phyloP scores from a whole-genome alignment of 331 rosid species.

The Telfairia occidentalis region DNA sequence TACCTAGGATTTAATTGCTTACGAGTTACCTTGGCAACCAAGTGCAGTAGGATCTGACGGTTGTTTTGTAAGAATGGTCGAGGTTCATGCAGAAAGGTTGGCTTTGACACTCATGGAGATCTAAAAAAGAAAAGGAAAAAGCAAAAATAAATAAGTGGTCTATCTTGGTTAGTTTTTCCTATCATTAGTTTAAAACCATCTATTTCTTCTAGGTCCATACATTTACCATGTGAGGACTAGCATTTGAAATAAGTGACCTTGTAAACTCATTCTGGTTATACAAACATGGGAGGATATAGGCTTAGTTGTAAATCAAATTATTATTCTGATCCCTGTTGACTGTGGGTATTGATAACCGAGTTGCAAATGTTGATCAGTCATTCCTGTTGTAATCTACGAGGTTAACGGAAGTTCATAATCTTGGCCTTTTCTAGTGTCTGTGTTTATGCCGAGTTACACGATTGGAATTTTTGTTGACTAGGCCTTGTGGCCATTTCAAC shows the following conservation, averaged over 20 bases:
- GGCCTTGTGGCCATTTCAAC: neutral
- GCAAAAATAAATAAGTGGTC: neutral
- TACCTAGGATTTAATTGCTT: no score
- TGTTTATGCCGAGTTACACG: neutral
- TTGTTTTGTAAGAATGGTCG: no score
- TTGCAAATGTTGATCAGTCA: neutral
- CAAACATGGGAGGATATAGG: neutral
- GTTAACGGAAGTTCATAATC: neutral
- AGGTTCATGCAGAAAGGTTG: no score
- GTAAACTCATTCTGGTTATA: neutral
- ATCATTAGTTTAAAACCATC: neutral
- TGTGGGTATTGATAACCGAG: neutral
- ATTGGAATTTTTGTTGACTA: constrained; percentile 1
- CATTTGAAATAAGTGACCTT: neutral
- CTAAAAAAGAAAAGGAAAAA: neutral
- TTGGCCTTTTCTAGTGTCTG: neutral
- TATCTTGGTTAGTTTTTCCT: neutral
- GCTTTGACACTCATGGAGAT: no score
- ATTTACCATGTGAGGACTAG: neutral
- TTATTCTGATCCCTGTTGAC: neutral
- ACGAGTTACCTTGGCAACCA: no score
- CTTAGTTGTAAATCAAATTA: neutral
- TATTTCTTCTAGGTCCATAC: neutral
- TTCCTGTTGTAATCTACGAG: neutral
- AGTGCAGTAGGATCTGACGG: no score